Evolutionary conservation across 306 rosid species (phyloP), one percentile per base, ranked within the genome.

Genomic region (Cucurbita moschata): DNA sequence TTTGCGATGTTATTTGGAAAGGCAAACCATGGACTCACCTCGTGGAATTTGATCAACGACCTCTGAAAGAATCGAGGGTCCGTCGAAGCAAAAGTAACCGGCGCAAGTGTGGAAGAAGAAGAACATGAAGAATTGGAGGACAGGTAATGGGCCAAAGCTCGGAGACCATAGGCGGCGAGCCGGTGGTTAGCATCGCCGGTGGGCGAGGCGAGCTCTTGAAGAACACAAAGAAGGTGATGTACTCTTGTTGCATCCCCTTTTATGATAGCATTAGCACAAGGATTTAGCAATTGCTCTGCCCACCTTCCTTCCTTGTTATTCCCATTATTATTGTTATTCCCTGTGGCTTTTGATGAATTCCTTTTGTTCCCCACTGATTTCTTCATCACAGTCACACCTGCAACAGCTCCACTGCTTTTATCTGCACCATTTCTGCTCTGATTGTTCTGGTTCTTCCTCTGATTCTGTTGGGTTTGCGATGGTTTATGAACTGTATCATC

Each of bases 11-110:
- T 88, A 69, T 87, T 90, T 0, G 97, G 98, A 56, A 88, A 88
- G 54, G 96, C 85, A 58, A 93, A 93, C 98, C 98, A 93, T 0
- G 98, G 97, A 68, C 98, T 90, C 47, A 86, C 90, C 92, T 93
- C 97, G 21, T 85, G 81, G 82, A 93, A 90, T 82, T 85, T 93
- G 43, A 93, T 83, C 21, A 93, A 75, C n/a, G 94, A 77, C 70
- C 79, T 80, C 13, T 88, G 92, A 49, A 90, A 93, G 77, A 90
- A 85, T 0, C 88, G 59, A 12, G 96, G 85, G 15, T 90, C 90
- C 0, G 92, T 80, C 12, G 94, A 81, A 66, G 97, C 82, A 63
- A 86, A 93, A 23, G 88, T 86, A 43, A 76, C 30, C 7, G 78
- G 66, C 18, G 83, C 81, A 35, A 76, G 70, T 5, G 85, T 49